Evolutionary conservation across 495 filamentous ascomycete genomes (phyloP).

Genomic region (Neurospora sp.): DNA sequence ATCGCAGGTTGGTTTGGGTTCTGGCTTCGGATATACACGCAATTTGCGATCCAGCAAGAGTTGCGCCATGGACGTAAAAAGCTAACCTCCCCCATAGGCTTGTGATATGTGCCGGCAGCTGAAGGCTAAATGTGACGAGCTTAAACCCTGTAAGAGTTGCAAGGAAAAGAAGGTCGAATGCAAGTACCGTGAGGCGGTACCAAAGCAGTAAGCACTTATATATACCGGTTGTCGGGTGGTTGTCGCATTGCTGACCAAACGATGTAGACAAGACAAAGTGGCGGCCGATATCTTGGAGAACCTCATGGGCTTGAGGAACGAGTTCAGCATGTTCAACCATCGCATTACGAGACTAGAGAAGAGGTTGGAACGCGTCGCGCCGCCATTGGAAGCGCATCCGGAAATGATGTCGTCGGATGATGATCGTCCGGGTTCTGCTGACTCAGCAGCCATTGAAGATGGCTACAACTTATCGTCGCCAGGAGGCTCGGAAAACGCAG

Average conservation of each 20-base stretch:
- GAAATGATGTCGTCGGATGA: slow-evolving; percentile 10
- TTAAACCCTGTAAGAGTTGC: slow-evolving; percentile 48
- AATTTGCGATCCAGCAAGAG: not conserved
- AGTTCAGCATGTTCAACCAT: slow-evolving; percentile 21
- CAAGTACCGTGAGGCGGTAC: slow-evolving; percentile 55
- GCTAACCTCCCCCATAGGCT: slow-evolving; percentile 39
- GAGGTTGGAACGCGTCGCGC: slow-evolving; percentile 8
- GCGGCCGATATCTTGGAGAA: slow-evolving; percentile 39
- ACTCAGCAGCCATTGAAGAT: slow-evolving; percentile 15
- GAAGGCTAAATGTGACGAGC: slow-evolving; percentile 66
- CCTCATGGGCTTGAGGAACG: slow-evolving; percentile 21
- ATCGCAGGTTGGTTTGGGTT: slow-evolving; percentile 33
- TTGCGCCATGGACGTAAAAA: not conserved
- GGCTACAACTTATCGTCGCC: slow-evolving; percentile 13
- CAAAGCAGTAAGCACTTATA: slow-evolving; percentile 48
- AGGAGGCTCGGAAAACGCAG: slow-evolving; percentile 2
- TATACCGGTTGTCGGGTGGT: not conserved
- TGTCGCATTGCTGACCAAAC: slow-evolving; percentile 6
- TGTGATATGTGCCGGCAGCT: slow-evolving; percentile 58
- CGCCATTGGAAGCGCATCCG: slow-evolving; percentile 5
- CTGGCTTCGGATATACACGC: not conserved
- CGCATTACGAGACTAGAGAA: slow-evolving; percentile 20
- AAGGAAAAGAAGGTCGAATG: slow-evolving; percentile 49
- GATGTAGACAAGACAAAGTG: slow-evolving; percentile 41
- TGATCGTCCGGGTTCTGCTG: slow-evolving; percentile 14